Conservation (phyloP, 257 asterid species). For the Solanum sejunctum region DNA sequence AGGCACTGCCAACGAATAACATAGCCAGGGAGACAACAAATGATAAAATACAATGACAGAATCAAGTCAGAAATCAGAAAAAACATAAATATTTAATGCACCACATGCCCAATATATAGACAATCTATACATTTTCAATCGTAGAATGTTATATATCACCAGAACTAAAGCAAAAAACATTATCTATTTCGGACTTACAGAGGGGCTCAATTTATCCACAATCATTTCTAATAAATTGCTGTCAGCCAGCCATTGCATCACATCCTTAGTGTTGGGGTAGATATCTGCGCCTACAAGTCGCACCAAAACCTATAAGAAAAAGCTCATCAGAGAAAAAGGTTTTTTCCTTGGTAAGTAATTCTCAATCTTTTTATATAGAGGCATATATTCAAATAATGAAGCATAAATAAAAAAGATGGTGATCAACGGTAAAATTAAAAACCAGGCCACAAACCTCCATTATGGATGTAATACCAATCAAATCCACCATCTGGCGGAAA, state of each 20-base stretch:
- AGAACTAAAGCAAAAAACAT: not conserved
- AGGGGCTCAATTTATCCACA: slow-evolving; percentile 73
- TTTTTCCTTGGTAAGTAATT: not conserved
- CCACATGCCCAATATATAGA: not conserved
- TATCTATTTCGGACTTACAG: slow-evolving; percentile 34
- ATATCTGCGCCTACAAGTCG: slow-evolving; percentile 88
- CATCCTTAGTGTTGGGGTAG: slow-evolving; percentile 72
- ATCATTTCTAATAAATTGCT: slow-evolving; percentile 94
- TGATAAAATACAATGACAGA: not conserved
- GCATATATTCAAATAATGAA: not conserved
- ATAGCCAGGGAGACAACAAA: not conserved
- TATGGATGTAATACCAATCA: slow-evolving; percentile 94
- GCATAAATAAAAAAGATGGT: not conserved
- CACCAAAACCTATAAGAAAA: slow-evolving; percentile 66
- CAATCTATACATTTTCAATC: not conserved
- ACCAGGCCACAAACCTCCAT: slow-evolving; percentile 67
- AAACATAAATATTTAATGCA: not conserved
- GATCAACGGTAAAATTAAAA: not conserved
- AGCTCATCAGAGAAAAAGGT: slow-evolving; percentile 12
- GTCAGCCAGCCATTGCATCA: slow-evolving; percentile 96
- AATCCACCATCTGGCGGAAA: slow-evolving; percentile 81
- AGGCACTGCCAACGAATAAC: not conserved
- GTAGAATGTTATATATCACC: not conserved
- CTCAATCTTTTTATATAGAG: not conserved
- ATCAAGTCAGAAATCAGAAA: not conserved